Evolutionary conservation across 192 early-diverging fungal genomes (phyloP).

Genomic region (Backusella mclennaniae): DNA sequence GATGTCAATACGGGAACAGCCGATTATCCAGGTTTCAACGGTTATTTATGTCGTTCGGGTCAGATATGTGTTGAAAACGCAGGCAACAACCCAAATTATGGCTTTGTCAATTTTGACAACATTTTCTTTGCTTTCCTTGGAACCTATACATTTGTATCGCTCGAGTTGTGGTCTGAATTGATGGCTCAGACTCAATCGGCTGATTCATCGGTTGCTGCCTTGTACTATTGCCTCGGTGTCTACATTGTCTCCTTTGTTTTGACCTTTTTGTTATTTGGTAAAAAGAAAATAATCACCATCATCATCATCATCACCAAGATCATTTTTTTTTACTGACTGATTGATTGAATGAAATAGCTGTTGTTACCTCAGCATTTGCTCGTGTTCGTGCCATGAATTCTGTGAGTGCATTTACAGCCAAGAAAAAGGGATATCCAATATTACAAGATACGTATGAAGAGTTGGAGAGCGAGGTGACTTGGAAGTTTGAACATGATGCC

Average conservation of each 20-base stretch:
- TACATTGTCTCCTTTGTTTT: slow-evolving; percentile 51
- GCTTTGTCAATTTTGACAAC: slow-evolving; percentile 45
- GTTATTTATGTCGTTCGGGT: slow-evolving; percentile 41
- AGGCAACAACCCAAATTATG: slow-evolving; percentile 22
- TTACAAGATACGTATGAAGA: slow-evolving; percentile 3
- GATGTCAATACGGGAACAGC: not conserved
- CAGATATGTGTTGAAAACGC: slow-evolving; percentile 43
- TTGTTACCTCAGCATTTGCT: slow-evolving; percentile 54
- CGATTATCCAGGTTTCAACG: slow-evolving; percentile 33
- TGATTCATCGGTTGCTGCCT: slow-evolving; percentile 38
- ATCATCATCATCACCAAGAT: not conserved
- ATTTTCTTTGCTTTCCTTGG: slow-evolving; percentile 47
- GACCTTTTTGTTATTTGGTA: slow-evolving; percentile 43
- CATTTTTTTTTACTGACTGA: not conserved
- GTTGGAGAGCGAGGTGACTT: not conserved
- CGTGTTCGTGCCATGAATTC: slow-evolving; percentile 44
- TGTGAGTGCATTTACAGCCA: slow-evolving; percentile 47
- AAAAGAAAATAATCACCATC: not conserved
- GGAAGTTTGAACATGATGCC: slow-evolving; percentile 17
- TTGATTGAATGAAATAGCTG: slow-evolving; percentile 32
- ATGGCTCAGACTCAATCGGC: slow-evolving; percentile 53
- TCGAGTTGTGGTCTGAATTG: slow-evolving; percentile 49
- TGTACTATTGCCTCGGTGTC: slow-evolving; percentile 48
- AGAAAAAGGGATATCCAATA: slow-evolving; percentile 20
- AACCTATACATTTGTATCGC: slow-evolving; percentile 46